Percentiles rank a stretch among this genome's conserved stretches.
Evolutionary conservation across 345 rosid genomes (phyloP).

Genomic region (Populus alba): DNA sequence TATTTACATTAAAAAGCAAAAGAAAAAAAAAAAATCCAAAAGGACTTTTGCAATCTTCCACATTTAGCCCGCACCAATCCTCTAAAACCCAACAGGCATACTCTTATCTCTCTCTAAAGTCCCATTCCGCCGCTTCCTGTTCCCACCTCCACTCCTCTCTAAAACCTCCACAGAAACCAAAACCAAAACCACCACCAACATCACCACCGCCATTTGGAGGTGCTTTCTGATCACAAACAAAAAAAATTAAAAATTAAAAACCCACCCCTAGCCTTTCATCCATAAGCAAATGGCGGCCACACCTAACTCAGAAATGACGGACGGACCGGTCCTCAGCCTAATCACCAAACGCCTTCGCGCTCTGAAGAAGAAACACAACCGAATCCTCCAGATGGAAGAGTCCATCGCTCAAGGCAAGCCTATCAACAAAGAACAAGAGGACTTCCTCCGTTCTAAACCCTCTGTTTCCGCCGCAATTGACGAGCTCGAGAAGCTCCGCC

Average conservation of each 20-base stretch:
- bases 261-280: not conserved
- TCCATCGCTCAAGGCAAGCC: constrained; percentile 70
- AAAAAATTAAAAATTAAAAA: not conserved
- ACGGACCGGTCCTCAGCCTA: constrained; percentile 77
- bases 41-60: not conserved
- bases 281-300: constrained; percentile 27
- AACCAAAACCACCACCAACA: not conserved
- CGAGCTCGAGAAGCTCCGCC: constrained; percentile 83
- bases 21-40: not conserved
- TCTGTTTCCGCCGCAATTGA: constrained; percentile 59
- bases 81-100: not conserved
- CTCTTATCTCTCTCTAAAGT: not conserved
- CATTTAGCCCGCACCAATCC: not conserved
- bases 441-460: constrained; percentile 80
- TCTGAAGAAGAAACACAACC: constrained; percentile 78
- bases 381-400: constrained; percentile 83
- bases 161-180: not conserved
- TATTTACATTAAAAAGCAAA: no score
- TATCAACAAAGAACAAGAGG: constrained; percentile 82
- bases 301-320: constrained; percentile 38
- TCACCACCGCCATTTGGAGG: not conserved
- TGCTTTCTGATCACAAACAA: not conserved
- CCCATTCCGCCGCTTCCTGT: constrained; percentile 6
- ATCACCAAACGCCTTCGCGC: constrained; percentile 92
- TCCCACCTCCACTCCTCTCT: not conserved